phyloP scores from a whole-genome alignment of 495 filamentous ascomycete species.

The Annulohypoxylon maeteangense region DNA sequence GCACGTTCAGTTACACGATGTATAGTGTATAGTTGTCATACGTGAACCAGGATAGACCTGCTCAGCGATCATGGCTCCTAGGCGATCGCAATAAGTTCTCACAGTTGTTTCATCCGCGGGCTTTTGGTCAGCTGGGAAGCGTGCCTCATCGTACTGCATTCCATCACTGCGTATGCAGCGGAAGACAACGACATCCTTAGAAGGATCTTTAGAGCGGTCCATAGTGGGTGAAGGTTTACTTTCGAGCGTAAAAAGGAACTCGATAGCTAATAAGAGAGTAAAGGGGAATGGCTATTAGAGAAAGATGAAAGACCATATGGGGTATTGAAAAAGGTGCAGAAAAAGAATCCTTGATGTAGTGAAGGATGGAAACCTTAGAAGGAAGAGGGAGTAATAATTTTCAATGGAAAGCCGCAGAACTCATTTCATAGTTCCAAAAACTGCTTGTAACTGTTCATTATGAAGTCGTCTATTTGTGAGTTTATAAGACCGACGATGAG shows the following conservation, averaged over 20 bases:
- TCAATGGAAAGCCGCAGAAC: background rate
- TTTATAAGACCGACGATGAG: background rate
- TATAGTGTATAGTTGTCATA: conserved; percentile 12
- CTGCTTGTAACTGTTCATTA: background rate
- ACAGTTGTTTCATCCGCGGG: background rate
- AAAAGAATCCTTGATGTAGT: background rate
- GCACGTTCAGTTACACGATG: background rate
- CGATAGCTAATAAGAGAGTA: background rate
- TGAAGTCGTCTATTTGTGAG: background rate
- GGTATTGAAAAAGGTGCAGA: background rate
- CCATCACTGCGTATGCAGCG: conserved; percentile 14
- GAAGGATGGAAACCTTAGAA: background rate
- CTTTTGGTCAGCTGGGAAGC: background rate
- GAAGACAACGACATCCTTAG: background rate
- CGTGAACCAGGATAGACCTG: conserved; percentile 24
- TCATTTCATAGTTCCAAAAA: background rate
- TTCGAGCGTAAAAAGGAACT: background rate
- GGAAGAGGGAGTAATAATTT: background rate
- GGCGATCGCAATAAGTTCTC: background rate
- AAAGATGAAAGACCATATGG: no score
- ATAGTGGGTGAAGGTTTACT: background rate
- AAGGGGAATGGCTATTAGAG: background rate
- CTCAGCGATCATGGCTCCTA: conserved; percentile 14
- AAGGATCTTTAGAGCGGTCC: background rate
- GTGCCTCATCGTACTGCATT: background rate